phyloP scores from a whole-genome alignment of 2,329 filamentous ascomycete genomes.

The Massarina eburnea region DNA sequence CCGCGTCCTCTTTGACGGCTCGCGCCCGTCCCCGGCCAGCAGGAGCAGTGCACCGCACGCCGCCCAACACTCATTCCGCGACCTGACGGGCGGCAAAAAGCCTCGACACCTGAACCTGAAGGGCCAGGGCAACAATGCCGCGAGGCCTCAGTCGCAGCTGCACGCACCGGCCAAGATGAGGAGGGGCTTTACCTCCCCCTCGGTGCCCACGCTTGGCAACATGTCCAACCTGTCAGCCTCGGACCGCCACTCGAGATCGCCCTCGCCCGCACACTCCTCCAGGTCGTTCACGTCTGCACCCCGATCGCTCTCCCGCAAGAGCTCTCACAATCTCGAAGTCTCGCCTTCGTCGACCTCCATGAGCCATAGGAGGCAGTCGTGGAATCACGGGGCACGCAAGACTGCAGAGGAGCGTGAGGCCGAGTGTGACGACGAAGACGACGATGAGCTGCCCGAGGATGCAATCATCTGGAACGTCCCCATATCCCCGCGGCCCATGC shows the following conservation, averaged over 20 bases:
- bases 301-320: constrained; percentile 36
- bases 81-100: constrained; percentile 41
- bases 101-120: constrained; percentile 45
- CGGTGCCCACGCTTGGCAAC: constrained; percentile 37
- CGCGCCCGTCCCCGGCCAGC: constrained; percentile 20
- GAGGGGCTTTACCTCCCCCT: constrained; percentile 45
- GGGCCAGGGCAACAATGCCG: constrained; percentile 40
- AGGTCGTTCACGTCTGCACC: constrained; percentile 24
- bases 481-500: constrained; percentile 63
- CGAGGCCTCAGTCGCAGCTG: constrained; percentile 40
- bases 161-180: constrained; percentile 43
- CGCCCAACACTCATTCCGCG: constrained; percentile 35
- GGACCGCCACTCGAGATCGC: constrained; percentile 38
- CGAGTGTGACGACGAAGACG: constrained; percentile 78
- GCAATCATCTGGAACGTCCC: constrained; percentile 80
- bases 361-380: constrained; percentile 53
- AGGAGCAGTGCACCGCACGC: constrained; percentile 17
- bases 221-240: constrained; percentile 31
- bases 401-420: constrained; percentile 70
- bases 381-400: constrained; percentile 69
- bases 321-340: constrained; percentile 36
- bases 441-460: constrained; percentile 75
- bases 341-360: constrained; percentile 26
- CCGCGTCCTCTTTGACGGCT: constrained; percentile 35
- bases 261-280: constrained; percentile 36